These are phyloP conservation scores for Didymella pomorum DNA, from an alignment of 2,329 filamentous ascomycete genomes.

Conservation along the genomic window DNA sequence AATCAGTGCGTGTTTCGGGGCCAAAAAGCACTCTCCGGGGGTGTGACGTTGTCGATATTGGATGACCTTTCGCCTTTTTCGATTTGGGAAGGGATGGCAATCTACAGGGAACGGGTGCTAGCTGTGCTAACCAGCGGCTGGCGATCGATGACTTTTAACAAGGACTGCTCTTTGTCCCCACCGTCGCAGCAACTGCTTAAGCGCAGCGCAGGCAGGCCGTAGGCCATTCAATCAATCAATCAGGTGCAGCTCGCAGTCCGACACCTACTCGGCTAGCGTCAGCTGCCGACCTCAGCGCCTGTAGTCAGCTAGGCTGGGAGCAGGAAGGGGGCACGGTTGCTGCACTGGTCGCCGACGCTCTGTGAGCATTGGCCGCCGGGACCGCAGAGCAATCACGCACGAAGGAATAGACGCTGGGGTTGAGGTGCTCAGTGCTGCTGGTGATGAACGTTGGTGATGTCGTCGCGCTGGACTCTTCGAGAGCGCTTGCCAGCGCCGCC, in stretches of 20 bases:
- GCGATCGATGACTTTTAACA: slow-evolving; percentile 24
- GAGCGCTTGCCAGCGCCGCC: slow-evolving; percentile 26
- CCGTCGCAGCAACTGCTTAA: slow-evolving; percentile 30
- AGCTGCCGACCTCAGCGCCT: slow-evolving; percentile 32
- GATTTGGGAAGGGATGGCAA: slow-evolving; percentile 24
- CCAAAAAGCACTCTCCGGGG: slow-evolving; percentile 36
- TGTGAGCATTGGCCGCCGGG: slow-evolving; percentile 34
- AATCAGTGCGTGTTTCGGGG: slow-evolving; percentile 32
- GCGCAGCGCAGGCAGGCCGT: slow-evolving; percentile 25
- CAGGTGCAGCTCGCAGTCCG: slow-evolving; percentile 43
- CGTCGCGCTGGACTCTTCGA: slow-evolving; percentile 18
- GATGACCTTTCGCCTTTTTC: slow-evolving; percentile 20
- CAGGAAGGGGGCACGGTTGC: slow-evolving; percentile 37
- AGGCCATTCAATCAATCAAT: slow-evolving; percentile 34
- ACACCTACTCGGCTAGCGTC: slow-evolving; percentile 40
- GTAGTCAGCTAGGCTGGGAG: slow-evolving; percentile 36
- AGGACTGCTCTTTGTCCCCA: slow-evolving; percentile 23
- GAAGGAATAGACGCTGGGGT: slow-evolving; percentile 17
- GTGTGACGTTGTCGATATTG: slow-evolving; percentile 14
- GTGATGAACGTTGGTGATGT: slow-evolving; percentile 9
- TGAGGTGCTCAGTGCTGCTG: slow-evolving; percentile 17
- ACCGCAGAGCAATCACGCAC: slow-evolving; percentile 13
- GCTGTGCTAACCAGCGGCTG: slow-evolving; percentile 6
- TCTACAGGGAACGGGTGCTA: slow-evolving; percentile 33
- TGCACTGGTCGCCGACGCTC: slow-evolving; percentile 37